A percentile compares a stretch with the other conserved stretches of the same genome.
Evolutionary conservation across 805 yeast species (phyloP).

Genomic region (Saccharomycopsis fermentans): DNA sequence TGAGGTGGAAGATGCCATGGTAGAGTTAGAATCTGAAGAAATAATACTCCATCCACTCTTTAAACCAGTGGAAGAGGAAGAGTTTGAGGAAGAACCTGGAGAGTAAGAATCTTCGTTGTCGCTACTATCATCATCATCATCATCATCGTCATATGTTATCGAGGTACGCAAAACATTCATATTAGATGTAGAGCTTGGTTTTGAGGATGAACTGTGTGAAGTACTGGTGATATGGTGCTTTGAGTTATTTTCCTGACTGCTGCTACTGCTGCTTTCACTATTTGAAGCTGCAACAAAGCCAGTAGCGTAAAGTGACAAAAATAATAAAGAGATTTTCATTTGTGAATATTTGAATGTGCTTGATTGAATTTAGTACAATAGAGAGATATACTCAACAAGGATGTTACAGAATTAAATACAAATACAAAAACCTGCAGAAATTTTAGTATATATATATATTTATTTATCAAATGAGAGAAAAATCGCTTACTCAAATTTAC

Average conservation of each 20-base stretch:
- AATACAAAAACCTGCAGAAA: too few species aligned
- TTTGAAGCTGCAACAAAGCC: background rate
- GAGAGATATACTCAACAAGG: too few species aligned
- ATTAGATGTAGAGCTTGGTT: background rate
- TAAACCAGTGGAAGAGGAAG: background rate
- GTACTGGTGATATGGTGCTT: background rate
- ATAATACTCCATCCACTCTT: background rate
- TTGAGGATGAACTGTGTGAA: background rate
- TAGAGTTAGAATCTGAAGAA: background rate
- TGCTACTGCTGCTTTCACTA: background rate
- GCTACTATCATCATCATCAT: background rate
- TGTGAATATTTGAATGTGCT: background rate
- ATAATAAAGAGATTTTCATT: background rate
- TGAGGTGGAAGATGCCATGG: background rate
- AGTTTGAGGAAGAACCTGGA: background rate
- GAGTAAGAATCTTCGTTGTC: background rate
- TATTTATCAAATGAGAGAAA: background rate
- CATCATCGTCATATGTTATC: background rate
- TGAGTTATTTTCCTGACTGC: background rate
- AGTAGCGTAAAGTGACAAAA: background rate
- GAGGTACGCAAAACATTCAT: background rate
- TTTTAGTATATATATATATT: background rate
- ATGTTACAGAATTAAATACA: too few species aligned
- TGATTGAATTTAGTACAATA: too few species aligned
- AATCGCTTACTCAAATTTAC: background rate